Evolutionary conservation across 495 filamentous ascomycete species (phyloP).

Genomic region (Aspergillus incahuasiensis): DNA sequence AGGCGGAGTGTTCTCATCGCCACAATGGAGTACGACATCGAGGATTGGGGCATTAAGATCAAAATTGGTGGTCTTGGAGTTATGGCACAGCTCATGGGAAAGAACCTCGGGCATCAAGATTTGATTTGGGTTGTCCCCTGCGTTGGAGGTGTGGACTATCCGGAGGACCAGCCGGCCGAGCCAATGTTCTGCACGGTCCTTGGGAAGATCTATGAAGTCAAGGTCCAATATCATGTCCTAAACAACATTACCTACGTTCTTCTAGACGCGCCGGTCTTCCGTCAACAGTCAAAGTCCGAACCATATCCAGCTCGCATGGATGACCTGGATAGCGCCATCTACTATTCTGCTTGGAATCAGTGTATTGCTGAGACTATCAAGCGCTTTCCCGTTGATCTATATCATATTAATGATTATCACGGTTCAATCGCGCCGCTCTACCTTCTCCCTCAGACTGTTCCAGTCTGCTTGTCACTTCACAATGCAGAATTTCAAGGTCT

Average conservation of each 20-base stretch:
- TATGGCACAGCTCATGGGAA: conserved; percentile 67
- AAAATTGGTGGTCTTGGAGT: conserved; percentile 71
- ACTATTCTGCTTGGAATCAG: conserved; percentile 72
- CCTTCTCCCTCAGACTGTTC: conserved; percentile 56
- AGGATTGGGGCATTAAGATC: conserved; percentile 67
- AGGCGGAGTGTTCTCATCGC: conserved; percentile 59
- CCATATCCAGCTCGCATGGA: conserved; percentile 73
- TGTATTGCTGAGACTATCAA: conserved; percentile 62
- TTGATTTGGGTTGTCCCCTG: conserved; percentile 76
- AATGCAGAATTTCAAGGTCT: conserved; percentile 73
- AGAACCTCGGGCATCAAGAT: conserved; percentile 62
- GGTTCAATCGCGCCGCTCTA: conserved; percentile 69
- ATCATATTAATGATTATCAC: conserved; percentile 81
- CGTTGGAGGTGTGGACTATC: conserved; percentile 64
- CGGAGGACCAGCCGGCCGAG: conserved; percentile 53
- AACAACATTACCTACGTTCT: conserved; percentile 71
- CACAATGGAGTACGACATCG: conserved; percentile 71
- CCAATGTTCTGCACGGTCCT: conserved; percentile 64
- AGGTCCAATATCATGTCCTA: conserved; percentile 60
- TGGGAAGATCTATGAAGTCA: conserved; percentile 58
- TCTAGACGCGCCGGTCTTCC: conserved; percentile 66
- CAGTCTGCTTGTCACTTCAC: conserved; percentile 50
- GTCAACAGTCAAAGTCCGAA: conserved; percentile 60
- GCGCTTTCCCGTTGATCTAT: conserved; percentile 61
- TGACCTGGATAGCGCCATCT: conserved; percentile 65